Evolutionary conservation across 805 yeast genomes (phyloP).

Genomic region (Kodamaea kakaduensis): DNA sequence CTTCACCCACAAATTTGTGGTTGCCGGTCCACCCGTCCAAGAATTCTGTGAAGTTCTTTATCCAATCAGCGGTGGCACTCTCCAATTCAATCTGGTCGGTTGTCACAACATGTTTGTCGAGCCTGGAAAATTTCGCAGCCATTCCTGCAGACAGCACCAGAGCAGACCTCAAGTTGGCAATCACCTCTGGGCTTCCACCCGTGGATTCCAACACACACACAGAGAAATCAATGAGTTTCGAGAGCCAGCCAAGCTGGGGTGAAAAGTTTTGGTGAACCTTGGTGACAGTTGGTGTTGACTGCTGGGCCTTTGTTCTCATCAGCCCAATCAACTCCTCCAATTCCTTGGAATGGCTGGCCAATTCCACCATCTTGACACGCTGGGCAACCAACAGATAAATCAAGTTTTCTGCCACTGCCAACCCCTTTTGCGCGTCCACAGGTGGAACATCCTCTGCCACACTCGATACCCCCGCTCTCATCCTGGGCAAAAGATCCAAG

Average conservation of each 20-base stretch:
- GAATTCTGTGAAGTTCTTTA: neutral
- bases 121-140: neutral
- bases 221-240: conserved; percentile 4
- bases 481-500: conserved; percentile 75
- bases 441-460: conserved; percentile 73
- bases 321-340: neutral
- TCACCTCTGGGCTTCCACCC: neutral
- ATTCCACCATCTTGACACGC: conserved; percentile 1
- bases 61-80: neutral
- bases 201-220: conserved; percentile 1
- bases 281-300: too few relatives aligned
- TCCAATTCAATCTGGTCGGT: neutral
- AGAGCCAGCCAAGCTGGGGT: conserved; percentile 1
- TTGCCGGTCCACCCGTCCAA: conserved; percentile 2
- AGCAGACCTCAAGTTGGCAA: neutral
- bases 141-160: neutral
- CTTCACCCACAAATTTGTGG: conserved; percentile 46
- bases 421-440: conserved; percentile 67
- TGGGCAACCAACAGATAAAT: conserved; percentile 29
- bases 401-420: conserved; percentile 72
- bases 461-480: conserved; percentile 59
- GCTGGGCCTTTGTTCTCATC: neutral
- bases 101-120: conserved; percentile 1
- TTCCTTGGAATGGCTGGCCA: neutral
- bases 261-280: neutral